Base-by-base conservation (phyloP, 1,139 yeast genomes). In the Yamadazyma buinensis region DNA sequence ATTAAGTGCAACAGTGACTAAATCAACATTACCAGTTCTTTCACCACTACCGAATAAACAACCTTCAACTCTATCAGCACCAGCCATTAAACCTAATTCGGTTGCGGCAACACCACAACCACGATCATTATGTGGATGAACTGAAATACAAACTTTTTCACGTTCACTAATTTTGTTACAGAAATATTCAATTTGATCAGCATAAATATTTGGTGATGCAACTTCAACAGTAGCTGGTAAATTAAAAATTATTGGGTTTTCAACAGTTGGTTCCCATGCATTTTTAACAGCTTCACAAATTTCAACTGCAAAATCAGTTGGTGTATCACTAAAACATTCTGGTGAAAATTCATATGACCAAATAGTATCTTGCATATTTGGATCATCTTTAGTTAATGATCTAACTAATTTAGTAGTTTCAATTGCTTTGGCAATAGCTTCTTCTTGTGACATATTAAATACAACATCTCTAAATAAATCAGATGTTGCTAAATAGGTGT, bases 101-200 rank as follows among this genome's bases (percentile, higher is more conserved):
- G 97, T 83, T 15, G 97, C 97, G 13, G 97, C 97, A 29, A 92
- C 97, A 40, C 95, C 97, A 62, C 97, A 88, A 23, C 97, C 97
- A 60, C 97, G 80, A 61, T 92, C 97, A 51, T 92, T 92, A 66
- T 92, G 98, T 33, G 95, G 86, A 59, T 92, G 98, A 32, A 92
- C 77, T 19, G 97, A 90, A 38, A 92, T 80, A 54, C 94, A 80
- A 28, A 90, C 79, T 50, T 79, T 85, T 48, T 87, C 95, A 52
- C 97, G 81, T 54, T 90, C 84, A 30, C 82, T 59, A 38, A 92
- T 84, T 50, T 83, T 74, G 18, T 80, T 80, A 43, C 83, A 67
- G 56, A 92, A 92, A 59, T 84, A 88, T 64, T 92, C 98, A 44
- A 92, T 80, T 67, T 90, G 97, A 63, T 92, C 97, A 35, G 97